A percentile compares a stretch with the other conserved stretches of the same genome.
Conservation (phyloP, 805 yeast species). For the Wickerhamiella allomyrinae region DNA sequence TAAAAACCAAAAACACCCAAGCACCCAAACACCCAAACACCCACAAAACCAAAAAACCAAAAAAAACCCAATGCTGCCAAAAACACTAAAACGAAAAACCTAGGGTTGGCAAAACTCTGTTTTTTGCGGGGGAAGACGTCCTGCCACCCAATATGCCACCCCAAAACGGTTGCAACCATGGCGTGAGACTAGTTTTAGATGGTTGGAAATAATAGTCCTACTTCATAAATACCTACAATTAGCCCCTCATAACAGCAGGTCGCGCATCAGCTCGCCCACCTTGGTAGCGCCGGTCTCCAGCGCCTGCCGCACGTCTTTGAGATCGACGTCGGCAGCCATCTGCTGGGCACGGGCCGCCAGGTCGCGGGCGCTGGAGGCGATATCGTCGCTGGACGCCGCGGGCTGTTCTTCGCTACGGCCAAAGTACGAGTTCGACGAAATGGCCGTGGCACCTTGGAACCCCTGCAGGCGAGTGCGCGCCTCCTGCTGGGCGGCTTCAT, state of each 20-base stretch:
- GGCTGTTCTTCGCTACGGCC: conserved; percentile 56
- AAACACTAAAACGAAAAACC: too few relatives aligned
- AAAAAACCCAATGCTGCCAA: too few relatives aligned
- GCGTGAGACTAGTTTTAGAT: too few relatives aligned
- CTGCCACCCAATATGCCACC: too few relatives aligned
- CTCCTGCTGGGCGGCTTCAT: conserved; percentile 61
- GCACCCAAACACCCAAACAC: too few relatives aligned
- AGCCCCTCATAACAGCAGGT: conserved; percentile 49
- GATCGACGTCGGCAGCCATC: conserved; percentile 73
- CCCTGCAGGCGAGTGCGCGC: conserved; percentile 69
- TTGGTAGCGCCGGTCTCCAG: conserved; percentile 89
- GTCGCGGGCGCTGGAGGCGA: conserved; percentile 18
- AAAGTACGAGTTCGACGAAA: conserved; percentile 83
- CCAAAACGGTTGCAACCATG: too few relatives aligned
- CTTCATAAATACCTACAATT: too few relatives aligned
- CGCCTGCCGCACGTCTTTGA: conserved; percentile 78
- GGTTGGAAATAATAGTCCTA: too few relatives aligned
- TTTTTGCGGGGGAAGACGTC: too few relatives aligned
- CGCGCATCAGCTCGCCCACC: conserved; percentile 72
- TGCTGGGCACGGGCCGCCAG: conserved; percentile 16
- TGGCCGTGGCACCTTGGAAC: conserved; percentile 76
- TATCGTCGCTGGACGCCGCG: conserved; percentile 21
- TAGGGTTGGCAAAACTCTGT: too few relatives aligned
- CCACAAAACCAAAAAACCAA: too few relatives aligned
- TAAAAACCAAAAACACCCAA: too few relatives aligned